Base-by-base conservation (phyloP, 257 asterid genomes). In the Gardenia jasminoides region DNA sequence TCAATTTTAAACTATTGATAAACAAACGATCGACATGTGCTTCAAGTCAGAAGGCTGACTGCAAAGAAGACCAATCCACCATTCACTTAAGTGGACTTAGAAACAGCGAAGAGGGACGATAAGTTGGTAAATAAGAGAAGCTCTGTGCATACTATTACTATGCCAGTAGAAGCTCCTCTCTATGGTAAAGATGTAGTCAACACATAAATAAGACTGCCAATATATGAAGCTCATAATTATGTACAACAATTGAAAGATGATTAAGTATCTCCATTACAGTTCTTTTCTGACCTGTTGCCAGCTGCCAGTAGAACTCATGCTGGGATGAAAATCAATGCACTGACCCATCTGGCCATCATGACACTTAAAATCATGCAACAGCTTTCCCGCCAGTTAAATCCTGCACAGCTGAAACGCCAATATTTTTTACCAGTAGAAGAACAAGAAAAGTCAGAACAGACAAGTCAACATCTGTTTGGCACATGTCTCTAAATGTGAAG, bases 321-420 rank as follows among this genome's bases (percentile, higher is more conserved):
- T n/a, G 43, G 99, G 99, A 80, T 95, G 99, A 85, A 95, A 95
- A 82, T 93, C 99, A 72, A 95, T 95, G 91, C 97, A 90, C 77
- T 92, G 96, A 76, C n/a, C n/a, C n/a, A 95, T 76, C 84, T 95
- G 97, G 79, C 99, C 98, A 78, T 95, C 99, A 43, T 95, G 99
- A 85, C 86, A 80, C 88, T 95, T 95, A 82, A 95, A 92, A 12
- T 95, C 99, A 77, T 95, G 99, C 90, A 95, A 76, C 83, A 95
- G 90, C 92, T 93, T 95, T 80, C 99, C 99, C 20, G 99, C 99
- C 76, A n/a, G 99, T 95, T 87, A 95, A 90, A 87, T 95, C 99
- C 99, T n/a, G n/a, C 99, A 95, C 66, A 95, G 89, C 99, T 95
- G 99, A 71, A 72, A 83, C 13, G 84, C 61, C 50, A 80, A 58